These are phyloP conservation scores for Lipomyces starkeyi DNA, from an alignment of 805 yeast genomes.

Conservation along the genomic window DNA sequence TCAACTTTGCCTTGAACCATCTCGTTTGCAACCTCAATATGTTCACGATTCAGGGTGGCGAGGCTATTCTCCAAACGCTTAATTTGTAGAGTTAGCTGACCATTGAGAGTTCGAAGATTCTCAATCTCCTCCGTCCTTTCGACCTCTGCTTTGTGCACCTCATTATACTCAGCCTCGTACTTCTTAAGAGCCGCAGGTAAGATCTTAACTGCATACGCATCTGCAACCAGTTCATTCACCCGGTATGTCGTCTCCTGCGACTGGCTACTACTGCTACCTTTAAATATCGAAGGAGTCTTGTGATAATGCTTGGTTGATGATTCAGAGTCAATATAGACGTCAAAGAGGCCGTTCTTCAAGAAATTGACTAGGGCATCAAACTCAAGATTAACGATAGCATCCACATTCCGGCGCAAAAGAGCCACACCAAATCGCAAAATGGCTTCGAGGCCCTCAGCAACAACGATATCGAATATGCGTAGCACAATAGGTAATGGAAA, in stretches of 20 bases:
- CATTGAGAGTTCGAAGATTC: constrained; percentile 65
- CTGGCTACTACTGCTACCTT: constrained; percentile 14
- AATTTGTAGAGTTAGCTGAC: constrained; percentile 73
- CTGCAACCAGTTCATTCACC: constrained; percentile 75
- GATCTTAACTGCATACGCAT: constrained; percentile 75
- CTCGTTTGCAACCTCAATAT: constrained; percentile 83
- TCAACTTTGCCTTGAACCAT: constrained; percentile 80
- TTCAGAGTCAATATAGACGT: constrained; percentile 58
- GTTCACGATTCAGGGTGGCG: constrained; percentile 76
- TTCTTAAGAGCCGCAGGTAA: constrained; percentile 74
- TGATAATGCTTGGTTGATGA: constrained; percentile 19
- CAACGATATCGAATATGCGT: constrained; percentile 83
- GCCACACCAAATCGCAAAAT: constrained; percentile 83
- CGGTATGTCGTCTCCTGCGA: constrained; percentile 52
- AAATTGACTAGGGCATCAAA: constrained; percentile 81
- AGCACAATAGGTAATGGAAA: constrained; percentile 89
- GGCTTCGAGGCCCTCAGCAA: constrained; percentile 91
- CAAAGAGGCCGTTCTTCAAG: constrained; percentile 80
- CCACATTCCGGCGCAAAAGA: constrained; percentile 72
- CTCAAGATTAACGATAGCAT: constrained; percentile 60
- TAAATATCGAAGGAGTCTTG: constrained; percentile 33
- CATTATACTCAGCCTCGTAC: constrained; percentile 75
- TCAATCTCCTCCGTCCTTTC: constrained; percentile 70
- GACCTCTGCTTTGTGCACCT: constrained; percentile 69
- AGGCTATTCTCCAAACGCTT: constrained; percentile 73